These are phyloP conservation scores for Punica granatum DNA, from an alignment of 345 rosid genomes.

Conservation along the genomic window DNA sequence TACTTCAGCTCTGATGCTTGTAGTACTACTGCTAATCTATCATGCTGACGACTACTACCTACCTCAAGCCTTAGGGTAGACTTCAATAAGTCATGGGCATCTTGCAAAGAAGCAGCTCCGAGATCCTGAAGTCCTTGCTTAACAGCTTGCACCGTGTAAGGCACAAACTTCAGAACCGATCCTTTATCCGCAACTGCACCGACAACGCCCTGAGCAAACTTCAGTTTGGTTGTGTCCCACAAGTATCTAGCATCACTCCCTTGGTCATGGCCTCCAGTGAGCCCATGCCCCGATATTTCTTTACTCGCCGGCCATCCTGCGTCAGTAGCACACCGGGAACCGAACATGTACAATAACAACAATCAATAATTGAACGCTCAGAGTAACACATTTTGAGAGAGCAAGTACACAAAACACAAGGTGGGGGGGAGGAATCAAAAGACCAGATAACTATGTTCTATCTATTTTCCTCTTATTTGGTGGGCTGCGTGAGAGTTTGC, in stretches of 20 bases:
- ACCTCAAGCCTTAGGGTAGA: conserved; percentile 87
- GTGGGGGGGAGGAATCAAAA: no score
- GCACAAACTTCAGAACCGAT: conserved; percentile 70
- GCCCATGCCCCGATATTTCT: conserved; percentile 96
- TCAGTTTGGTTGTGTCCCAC: conserved; percentile 71
- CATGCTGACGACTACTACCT: background rate
- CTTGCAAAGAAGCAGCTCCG: conserved; percentile 69
- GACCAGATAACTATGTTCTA: background rate
- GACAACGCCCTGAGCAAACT: conserved; percentile 99
- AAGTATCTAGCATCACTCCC: conserved; percentile 88
- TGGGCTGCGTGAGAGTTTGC: background rate
- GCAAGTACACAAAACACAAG: background rate
- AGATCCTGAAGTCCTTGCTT: conserved; percentile 98
- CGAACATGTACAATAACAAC: background rate
- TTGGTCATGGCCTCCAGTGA: conserved; percentile 96
- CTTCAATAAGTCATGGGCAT: conserved; percentile 69
- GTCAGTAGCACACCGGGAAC: conserved; percentile 2
- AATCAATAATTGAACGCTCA: background rate
- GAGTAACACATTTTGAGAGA: background rate
- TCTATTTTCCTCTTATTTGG: background rate
- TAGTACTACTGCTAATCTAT: no score
- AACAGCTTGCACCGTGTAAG: conserved; percentile 94
- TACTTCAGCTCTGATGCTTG: no score
- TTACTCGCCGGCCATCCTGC: conserved; percentile 54
- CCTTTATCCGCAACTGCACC: conserved; percentile 96